These are phyloP conservation scores for Candida patagonica DNA, from an alignment of 805 yeast species.

Conservation along the genomic window DNA sequence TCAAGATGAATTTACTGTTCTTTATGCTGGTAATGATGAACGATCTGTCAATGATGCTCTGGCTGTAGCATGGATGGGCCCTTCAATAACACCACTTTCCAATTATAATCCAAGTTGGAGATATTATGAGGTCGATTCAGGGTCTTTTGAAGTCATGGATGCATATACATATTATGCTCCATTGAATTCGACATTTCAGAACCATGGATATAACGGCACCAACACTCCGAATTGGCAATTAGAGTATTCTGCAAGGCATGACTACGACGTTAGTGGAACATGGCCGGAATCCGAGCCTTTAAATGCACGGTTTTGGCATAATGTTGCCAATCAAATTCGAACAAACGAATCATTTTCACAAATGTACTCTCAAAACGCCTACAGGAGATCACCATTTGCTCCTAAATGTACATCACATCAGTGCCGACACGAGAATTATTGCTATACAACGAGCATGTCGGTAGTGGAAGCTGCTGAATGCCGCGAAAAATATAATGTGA, in stretches of 20 bases:
- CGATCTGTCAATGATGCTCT: conserved; percentile 35
- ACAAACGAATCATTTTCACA: conserved; percentile 39
- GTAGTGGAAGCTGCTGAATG: conserved; percentile 22
- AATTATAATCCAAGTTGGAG: conserved; percentile 64
- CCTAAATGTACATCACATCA: conserved; percentile 37
- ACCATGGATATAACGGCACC: conserved; percentile 8
- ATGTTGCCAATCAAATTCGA: conserved; percentile 39
- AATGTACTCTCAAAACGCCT: conserved; percentile 38
- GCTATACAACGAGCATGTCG: conserved; percentile 29
- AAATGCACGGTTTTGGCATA: conserved; percentile 60
- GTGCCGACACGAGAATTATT: conserved; percentile 33
- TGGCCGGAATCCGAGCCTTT: conserved; percentile 55
- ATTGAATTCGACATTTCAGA: conserved; percentile 42
- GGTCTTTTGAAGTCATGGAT: conserved; percentile 53
- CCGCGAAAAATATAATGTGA: conserved; percentile 6
- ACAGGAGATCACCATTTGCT: conserved; percentile 46
- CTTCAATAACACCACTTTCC: conserved; percentile 53
- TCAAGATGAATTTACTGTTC: conserved; percentile 53
- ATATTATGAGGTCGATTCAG: conserved; percentile 56
- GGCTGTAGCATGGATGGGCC: conserved; percentile 55
- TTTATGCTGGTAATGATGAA: conserved; percentile 42
- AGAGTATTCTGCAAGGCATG: conserved; percentile 57
- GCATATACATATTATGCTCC: conserved; percentile 54
- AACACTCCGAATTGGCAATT: conserved; percentile 44
- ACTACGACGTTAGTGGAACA: conserved; percentile 12